phyloP scores from a whole-genome alignment of 176 grass and related monocot species.

The Oryza meyeriana region DNA sequence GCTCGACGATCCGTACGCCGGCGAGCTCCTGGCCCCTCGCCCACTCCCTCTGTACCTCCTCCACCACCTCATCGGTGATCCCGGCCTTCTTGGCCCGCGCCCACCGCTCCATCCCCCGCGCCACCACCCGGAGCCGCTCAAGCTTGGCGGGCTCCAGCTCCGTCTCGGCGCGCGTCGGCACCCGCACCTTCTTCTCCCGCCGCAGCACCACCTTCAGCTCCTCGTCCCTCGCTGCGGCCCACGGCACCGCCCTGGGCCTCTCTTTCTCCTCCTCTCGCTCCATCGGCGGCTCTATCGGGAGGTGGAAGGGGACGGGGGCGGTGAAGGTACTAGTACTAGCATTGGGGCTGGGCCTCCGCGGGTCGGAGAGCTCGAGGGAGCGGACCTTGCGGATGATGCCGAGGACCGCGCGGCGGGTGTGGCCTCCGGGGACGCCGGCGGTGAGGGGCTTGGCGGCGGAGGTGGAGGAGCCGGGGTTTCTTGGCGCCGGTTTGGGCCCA shows the following conservation, averaged over 20 bases:
- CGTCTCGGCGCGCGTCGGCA: constrained; percentile 46
- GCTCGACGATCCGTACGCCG: constrained; percentile 56
- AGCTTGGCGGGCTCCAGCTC: constrained; percentile 34
- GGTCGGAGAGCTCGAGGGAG: constrained; percentile 45
- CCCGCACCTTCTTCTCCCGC: constrained; percentile 53
- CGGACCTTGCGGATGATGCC: constrained; percentile 58
- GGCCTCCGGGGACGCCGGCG: constrained; percentile 49
- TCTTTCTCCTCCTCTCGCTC: not conserved
- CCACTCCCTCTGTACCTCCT: constrained; percentile 47
- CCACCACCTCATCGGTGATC: constrained; percentile 48
- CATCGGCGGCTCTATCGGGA: constrained; percentile 12
- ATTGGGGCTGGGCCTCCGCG: not conserved
- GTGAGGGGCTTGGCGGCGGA: constrained; percentile 38
- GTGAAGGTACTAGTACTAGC: too few relatives aligned
- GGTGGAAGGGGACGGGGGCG: constrained; percentile 11
- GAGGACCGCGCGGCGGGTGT: constrained; percentile 50
- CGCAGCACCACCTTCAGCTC: constrained; percentile 43
- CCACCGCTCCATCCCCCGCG: constrained; percentile 36
- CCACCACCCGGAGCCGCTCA: constrained; percentile 36
- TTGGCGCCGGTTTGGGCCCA: constrained; percentile 11
- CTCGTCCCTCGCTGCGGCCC: constrained; percentile 45
- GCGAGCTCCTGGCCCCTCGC: constrained; percentile 40
- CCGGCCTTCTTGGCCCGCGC: constrained; percentile 69
- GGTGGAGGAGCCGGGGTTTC: not conserved
- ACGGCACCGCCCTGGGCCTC: constrained; percentile 30